phyloP scores from a whole-genome alignment of 208 protist genomes.

The Crithidia sp. region DNA sequence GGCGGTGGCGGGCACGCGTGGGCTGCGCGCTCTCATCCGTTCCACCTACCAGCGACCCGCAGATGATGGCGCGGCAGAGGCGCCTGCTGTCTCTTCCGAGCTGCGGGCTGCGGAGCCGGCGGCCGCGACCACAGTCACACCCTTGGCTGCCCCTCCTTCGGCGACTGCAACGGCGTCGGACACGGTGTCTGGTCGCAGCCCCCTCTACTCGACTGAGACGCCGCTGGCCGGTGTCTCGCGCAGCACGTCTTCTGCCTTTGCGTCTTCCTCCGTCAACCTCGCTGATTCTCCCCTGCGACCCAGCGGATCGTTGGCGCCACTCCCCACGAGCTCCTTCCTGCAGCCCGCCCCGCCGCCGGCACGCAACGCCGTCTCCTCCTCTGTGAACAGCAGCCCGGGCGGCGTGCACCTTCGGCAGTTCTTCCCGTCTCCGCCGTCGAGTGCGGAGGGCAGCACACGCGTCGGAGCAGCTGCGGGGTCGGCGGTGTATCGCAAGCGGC shows the following conservation, averaged over 20 bases:
- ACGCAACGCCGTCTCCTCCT: conserved; percentile 7
- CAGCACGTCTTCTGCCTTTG: no score
- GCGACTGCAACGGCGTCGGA: no score
- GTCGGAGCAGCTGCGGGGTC: not conserved
- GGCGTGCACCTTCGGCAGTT: conserved; percentile 17
- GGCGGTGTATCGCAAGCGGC: conserved; percentile 28
- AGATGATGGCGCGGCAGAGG: not conserved
- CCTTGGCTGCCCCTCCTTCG: no score
- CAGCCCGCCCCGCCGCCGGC: not conserved
- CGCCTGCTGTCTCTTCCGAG: not conserved
- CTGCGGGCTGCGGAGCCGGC: not conserved
- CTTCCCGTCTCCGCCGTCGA: conserved; percentile 40
- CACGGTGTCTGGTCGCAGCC: no score
- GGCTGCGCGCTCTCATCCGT: conserved; percentile 69
- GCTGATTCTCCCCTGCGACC: no score
- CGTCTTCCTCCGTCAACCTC: no score
- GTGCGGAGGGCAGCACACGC: conserved; percentile 20
- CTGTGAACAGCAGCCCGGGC: not conserved
- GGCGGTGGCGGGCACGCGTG: conserved; percentile 63
- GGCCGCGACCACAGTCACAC: not conserved
- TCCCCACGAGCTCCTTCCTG: not conserved
- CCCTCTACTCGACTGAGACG: no score
- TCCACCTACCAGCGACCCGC: conserved; percentile 50
- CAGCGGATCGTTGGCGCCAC: not conserved
- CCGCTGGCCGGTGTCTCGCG: no score